Conservation (phyloP, 148 eudicot species). For the Chenopodium berlandieri region DNA sequence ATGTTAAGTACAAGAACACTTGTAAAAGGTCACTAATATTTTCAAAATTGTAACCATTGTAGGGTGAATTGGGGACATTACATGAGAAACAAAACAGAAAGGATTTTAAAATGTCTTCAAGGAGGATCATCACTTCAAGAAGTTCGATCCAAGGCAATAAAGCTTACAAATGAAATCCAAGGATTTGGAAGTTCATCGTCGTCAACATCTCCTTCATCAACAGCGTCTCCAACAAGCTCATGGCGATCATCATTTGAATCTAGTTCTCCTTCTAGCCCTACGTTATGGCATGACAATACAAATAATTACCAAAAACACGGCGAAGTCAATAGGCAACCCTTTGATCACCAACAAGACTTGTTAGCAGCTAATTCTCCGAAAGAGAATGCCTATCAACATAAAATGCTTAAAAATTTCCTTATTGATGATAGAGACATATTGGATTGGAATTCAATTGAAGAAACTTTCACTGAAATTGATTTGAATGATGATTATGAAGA, state of each 20-base stretch:
- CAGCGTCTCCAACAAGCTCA: conserved; percentile 20
- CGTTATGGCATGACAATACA: conserved; percentile 12
- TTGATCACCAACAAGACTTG: background rate
- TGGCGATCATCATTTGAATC: conserved; percentile 33
- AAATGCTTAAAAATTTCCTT: conserved; percentile 10
- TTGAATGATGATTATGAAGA: conserved; percentile 1
- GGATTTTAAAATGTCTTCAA: conserved; percentile 34
- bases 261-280: conserved; percentile 24
- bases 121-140: conserved; percentile 38
- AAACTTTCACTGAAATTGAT: conserved; percentile 19
- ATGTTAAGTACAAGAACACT: too few relatives aligned
- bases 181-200: conserved; percentile 40
- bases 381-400: background rate
- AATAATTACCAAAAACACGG: conserved; percentile 1
- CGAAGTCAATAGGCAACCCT: background rate
- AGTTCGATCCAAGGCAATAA: conserved; percentile 41
- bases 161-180: conserved; percentile 42
- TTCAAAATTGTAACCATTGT: too few relatives aligned
- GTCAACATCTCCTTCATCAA: conserved; percentile 14
- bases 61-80: conserved; percentile 45
- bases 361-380: background rate
- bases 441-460: conserved; percentile 20
- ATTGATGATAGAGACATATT: conserved; percentile 9
- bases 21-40: too few relatives aligned
- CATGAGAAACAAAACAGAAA: conserved; percentile 38